phyloP scores from a whole-genome alignment of 192 early-diverging fungal genomes.

The Phycomyces blakesleeanus region DNA sequence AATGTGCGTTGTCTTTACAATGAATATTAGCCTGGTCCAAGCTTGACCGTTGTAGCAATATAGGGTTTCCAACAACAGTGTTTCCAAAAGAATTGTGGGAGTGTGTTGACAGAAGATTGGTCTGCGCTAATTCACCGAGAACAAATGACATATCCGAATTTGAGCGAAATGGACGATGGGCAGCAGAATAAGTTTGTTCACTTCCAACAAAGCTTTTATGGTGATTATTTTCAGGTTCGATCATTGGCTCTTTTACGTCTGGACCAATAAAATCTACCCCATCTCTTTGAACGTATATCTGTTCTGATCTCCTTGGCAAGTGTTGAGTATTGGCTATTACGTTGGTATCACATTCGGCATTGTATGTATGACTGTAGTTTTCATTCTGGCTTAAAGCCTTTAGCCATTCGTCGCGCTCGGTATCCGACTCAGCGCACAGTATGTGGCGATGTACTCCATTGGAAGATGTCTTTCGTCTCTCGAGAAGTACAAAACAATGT shows the following conservation, averaged over 20 bases:
- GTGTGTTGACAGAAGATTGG: background rate
- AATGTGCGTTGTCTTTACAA: background rate
- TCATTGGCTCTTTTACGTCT: background rate
- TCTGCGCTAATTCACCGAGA: background rate
- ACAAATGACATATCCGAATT: background rate
- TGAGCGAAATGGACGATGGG: background rate
- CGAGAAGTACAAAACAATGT: constrained; percentile 80
- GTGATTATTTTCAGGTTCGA: background rate
- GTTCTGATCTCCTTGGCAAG: background rate
- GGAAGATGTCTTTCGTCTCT: constrained; percentile 59
- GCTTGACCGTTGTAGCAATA: background rate
- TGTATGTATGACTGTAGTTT: background rate
- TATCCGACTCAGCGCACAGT: constrained; percentile 86
- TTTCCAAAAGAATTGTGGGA: background rate
- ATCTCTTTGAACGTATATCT: background rate
- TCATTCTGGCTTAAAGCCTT: constrained; percentile 53
- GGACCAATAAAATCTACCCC: background rate
- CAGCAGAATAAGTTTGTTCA: background rate
- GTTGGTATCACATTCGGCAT: background rate
- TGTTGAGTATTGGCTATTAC: background rate
- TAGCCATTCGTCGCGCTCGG: constrained; percentile 92
- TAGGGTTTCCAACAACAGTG: background rate
- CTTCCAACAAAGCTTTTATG: background rate
- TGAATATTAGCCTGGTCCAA: background rate
- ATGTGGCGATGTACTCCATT: constrained; percentile 74